Conservation (phyloP, 2,329 filamentous ascomycete species). For the Phoma sp. region DNA sequence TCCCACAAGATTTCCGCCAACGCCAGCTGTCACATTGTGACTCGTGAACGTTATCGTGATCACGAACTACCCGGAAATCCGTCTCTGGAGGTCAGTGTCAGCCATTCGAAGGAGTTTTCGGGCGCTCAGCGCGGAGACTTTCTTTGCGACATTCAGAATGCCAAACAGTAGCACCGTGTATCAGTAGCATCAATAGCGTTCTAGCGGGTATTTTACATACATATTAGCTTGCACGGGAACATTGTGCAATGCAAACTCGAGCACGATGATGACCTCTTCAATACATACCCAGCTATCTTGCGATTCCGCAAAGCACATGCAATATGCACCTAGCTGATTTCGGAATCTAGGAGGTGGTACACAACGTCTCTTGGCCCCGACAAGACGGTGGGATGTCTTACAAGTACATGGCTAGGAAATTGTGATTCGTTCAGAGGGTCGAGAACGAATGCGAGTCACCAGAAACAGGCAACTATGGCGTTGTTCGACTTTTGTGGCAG, state of each 20-base stretch:
- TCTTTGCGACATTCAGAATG: too few species aligned
- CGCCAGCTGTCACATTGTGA: too few species aligned
- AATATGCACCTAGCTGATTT: constrained; percentile 4
- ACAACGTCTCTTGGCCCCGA: constrained; percentile 10
- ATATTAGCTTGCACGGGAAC: neutral
- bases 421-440: neutral
- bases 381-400: neutral
- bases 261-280: neutral
- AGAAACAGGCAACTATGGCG: neutral
- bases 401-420: neutral
- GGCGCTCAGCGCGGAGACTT: too few species aligned
- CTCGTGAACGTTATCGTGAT: too few species aligned
- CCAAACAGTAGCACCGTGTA: too few species aligned
- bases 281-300: neutral
- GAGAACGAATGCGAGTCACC: neutral
- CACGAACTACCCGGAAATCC: neutral
- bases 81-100: neutral
- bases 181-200: too few species aligned
- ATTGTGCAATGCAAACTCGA: neutral
- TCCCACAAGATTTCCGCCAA: too few species aligned
- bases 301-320: neutral
- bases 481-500: neutral
- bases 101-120: neutral
- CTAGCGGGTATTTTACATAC: too few species aligned
- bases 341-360: constrained; percentile 1